Evolutionary conservation across 164 flowering plant genomes (phyloP), one percentile per base, ranked within the genome.

Genomic region (Sextonia rubra): DNA sequence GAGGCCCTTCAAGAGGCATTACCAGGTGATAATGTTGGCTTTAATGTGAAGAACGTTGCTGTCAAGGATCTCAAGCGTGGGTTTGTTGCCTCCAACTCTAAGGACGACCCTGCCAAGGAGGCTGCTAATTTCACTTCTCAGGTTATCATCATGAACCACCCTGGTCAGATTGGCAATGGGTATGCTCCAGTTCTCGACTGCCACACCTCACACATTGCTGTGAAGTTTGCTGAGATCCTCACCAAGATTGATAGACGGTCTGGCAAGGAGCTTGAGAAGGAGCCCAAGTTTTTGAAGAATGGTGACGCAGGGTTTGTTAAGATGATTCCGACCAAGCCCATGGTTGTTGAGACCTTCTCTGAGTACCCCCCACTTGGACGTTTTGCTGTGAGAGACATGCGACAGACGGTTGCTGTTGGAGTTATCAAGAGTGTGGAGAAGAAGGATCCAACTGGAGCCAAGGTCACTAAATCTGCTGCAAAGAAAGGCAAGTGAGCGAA

Each of bases 61-160:
- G 89, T 87, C 15, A 87, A 87, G 89, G 90, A 87, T 81, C 82
- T 87, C 70, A 87, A 87, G 82, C 89, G 90, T 79, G 90, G 90
- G 2, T 85, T 62, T 69, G 90, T 87, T 26, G 90, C 90, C 4
- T 87, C 90, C 66, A 84, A 87, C 88, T 87, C 90, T 52, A 87
- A 87, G 84, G 88, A 87, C 73, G 91, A 87, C 66, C 91, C 91
- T 23, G 88, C 91, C 60, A 86, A 64, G 85, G 91, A 80, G 29
- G 91, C 91, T 71, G 88, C 91, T 58, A 88, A 71, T 81, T 88
- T 88, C 84, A 86, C 88, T 47, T 81, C 91, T 25, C 91, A 88
- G 82, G 91, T 88, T 71, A 88, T 88, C 80, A 88, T 88, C 86
- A 86, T 88, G 91, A 88, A 86, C 85, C 91, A 88, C 83, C 90